phyloP scores from a whole-genome alignment of 164 flowering plant genomes.

The Stephania cephalantha region DNA sequence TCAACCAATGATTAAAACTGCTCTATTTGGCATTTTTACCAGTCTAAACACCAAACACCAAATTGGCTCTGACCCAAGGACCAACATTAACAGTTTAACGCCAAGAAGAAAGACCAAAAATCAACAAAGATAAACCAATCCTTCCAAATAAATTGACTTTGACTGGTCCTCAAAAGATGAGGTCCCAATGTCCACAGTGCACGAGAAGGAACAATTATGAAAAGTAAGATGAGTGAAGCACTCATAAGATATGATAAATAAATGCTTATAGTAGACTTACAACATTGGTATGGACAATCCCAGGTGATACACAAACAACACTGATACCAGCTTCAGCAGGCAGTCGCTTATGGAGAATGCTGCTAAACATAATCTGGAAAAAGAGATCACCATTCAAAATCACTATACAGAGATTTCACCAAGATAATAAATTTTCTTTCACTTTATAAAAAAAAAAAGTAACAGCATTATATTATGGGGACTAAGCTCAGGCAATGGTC shows the following conservation, averaged over 20 bases:
- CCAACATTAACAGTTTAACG: no score
- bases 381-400: conserved; percentile 6
- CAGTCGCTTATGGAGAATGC: conserved; percentile 67
- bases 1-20: no score
- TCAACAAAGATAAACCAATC: no score
- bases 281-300: conserved; percentile 90
- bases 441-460: not conserved
- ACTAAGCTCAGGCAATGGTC: not conserved
- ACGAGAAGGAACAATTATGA: no score
- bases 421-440: not conserved
- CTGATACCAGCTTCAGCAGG: conserved; percentile 91
- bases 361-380: conserved; percentile 89
- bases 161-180: not conserved
- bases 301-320: conserved; percentile 88
- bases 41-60: no score
- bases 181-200: not conserved
- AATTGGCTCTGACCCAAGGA: no score
- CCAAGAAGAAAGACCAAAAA: no score
- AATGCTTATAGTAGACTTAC: conserved; percentile 41
- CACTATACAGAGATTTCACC: not conserved
- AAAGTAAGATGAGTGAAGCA: not conserved
- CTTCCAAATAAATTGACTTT: not conserved
- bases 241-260: not conserved
- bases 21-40: no score
- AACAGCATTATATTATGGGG: not conserved